Evolutionary conservation across 129 eudicot genomes (phyloP).

Genomic region (Gnaphalium uliginosum): DNA sequence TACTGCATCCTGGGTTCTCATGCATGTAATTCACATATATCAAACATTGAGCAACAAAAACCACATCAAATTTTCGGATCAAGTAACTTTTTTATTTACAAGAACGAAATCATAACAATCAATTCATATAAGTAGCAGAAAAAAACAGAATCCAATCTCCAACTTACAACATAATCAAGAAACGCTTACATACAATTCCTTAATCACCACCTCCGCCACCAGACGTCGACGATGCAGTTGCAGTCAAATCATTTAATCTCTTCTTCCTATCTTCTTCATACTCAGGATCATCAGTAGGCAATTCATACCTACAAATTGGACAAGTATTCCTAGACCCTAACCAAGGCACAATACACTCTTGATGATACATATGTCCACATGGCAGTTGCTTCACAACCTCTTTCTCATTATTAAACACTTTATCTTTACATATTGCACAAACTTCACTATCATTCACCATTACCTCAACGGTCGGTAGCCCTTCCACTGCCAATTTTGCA

Average conservation of each 20-base stretch:
- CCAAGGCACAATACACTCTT: slow-evolving; percentile 72
- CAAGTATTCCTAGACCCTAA: slow-evolving; percentile 61
- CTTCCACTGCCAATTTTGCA: slow-evolving; percentile 53
- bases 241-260: slow-evolving; percentile 18
- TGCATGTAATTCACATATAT: slow-evolving; percentile 17
- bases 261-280: slow-evolving; percentile 63
- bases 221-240: slow-evolving; percentile 6
- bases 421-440: slow-evolving; percentile 70
- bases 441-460: slow-evolving; percentile 4
- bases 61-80: slow-evolving; percentile 12
- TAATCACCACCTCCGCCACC: slow-evolving; percentile 19
- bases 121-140: slow-evolving; percentile 15
- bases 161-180: not conserved
- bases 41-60: slow-evolving; percentile 30
- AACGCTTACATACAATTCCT: slow-evolving; percentile 1
- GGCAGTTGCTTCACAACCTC: slow-evolving; percentile 59
- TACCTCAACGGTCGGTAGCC: slow-evolving; percentile 24
- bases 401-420: slow-evolving; percentile 41
- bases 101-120: slow-evolving; percentile 18
- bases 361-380: slow-evolving; percentile 78
- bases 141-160: slow-evolving; percentile 4
- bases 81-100: slow-evolving; percentile 23
- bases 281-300: slow-evolving; percentile 66
- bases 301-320: slow-evolving; percentile 69
- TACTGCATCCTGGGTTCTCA: not conserved